Percentiles rank a stretch among this genome's conserved stretches.
phyloP scores from a whole-genome alignment of 192 early-diverging fungal genomes.

The Coemansia sp. region DNA sequence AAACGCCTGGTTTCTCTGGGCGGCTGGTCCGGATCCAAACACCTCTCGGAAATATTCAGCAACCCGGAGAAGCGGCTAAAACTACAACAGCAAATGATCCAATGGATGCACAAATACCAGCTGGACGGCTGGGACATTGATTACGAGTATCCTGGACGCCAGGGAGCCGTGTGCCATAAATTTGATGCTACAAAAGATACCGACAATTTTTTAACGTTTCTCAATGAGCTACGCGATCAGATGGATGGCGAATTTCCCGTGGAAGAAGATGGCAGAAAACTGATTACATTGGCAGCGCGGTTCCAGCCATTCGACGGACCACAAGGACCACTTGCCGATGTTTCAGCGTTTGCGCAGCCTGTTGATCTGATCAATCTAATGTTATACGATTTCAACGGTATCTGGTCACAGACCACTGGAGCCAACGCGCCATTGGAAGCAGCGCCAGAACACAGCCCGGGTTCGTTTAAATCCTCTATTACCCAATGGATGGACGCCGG shows the following conservation, averaged over 20 bases:
- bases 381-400: conserved; percentile 68
- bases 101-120: conserved; percentile 55
- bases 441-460: conserved; percentile 31
- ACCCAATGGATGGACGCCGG: conserved; percentile 61
- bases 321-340: conserved; percentile 54
- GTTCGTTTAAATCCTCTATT: conserved; percentile 52
- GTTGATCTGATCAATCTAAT: conserved; percentile 72
- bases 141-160: conserved; percentile 70
- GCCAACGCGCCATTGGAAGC: conserved; percentile 63
- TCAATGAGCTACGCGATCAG: conserved; percentile 60
- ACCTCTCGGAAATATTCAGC: conserved; percentile 60
- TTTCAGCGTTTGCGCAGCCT: conserved; percentile 60
- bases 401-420: conserved; percentile 63
- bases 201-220: conserved; percentile 61
- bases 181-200: conserved; percentile 60
- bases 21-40: conserved; percentile 69
- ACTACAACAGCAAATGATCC: conserved; percentile 58
- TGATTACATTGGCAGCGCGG: conserved; percentile 67
- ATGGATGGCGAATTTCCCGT: conserved; percentile 46
- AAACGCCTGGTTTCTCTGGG: conserved; percentile 69
- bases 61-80: conserved; percentile 37
- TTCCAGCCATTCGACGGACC: conserved; percentile 63
- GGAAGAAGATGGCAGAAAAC: conserved; percentile 25
- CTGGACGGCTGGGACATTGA: conserved; percentile 79
- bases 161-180: conserved; percentile 45